A percentile compares a stretch with the other conserved stretches of the same genome.
These are phyloP conservation scores for Exophiala alcalophila DNA, from an alignment of 2,329 filamentous ascomycete genomes.

Conservation along the genomic window DNA sequence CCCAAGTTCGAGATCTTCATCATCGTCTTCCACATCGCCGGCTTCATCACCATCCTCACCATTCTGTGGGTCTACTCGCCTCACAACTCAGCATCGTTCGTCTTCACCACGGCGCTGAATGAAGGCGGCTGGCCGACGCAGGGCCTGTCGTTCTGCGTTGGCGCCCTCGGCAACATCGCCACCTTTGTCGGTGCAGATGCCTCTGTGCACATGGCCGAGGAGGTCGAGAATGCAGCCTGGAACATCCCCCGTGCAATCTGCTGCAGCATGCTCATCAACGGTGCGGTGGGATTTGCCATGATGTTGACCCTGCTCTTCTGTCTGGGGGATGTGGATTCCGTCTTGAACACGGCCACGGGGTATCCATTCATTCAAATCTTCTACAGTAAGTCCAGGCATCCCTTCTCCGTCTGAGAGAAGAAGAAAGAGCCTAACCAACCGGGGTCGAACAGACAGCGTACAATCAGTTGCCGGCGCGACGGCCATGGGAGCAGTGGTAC, in stretches of 20 bases:
- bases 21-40: slow-evolving; percentile 45
- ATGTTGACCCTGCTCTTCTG: slow-evolving; percentile 37
- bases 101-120: slow-evolving; percentile 36
- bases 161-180: slow-evolving; percentile 37
- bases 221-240: slow-evolving; percentile 30
- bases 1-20: slow-evolving; percentile 44
- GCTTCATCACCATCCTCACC: slow-evolving; percentile 46
- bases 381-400: slow-evolving; percentile 21
- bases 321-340: slow-evolving; percentile 34
- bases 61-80: slow-evolving; percentile 36
- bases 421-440: neutral
- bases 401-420: neutral
- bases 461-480: slow-evolving; percentile 29
- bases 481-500: slow-evolving; percentile 31
- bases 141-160: slow-evolving; percentile 37
- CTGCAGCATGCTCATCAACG: slow-evolving; percentile 33
- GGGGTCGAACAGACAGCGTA: slow-evolving; percentile 23
- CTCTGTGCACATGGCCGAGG: slow-evolving; percentile 32
- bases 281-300: slow-evolving; percentile 38
- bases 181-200: slow-evolving; percentile 36
- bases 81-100: slow-evolving; percentile 33
- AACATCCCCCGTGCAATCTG: slow-evolving; percentile 34
- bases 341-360: slow-evolving; percentile 34
- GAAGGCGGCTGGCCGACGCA: slow-evolving; percentile 37
- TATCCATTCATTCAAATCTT: slow-evolving; percentile 36